Percentiles rank a stretch among this genome's conserved stretches.
Conservation (phyloP, 192 early-diverging fungal species). For the Podila minutissima region DNA sequence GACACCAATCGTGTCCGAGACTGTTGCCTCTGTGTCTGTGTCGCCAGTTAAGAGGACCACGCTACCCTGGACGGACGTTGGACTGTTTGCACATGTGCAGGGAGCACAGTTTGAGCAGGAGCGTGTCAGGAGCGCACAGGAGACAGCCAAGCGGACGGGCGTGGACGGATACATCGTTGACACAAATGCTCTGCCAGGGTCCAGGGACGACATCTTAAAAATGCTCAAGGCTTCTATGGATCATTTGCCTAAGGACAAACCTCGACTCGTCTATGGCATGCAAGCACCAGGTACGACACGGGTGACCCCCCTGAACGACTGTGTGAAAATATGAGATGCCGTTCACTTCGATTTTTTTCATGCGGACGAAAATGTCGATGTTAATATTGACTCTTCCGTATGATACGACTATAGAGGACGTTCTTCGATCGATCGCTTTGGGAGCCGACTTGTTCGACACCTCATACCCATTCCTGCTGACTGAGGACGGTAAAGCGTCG, state of each 20-base stretch:
- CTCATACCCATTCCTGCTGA: slow-evolving; percentile 69
- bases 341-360: too few relatives aligned
- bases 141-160: slow-evolving; percentile 55
- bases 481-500: slow-evolving; percentile 74
- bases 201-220: slow-evolving; percentile 43
- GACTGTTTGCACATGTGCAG: slow-evolving; percentile 60
- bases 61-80: slow-evolving; percentile 30
- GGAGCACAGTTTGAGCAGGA: slow-evolving; percentile 59
- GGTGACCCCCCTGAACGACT: too few relatives aligned
- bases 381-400: too few relatives aligned
- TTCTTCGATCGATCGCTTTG: slow-evolving; percentile 56
- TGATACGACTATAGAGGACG: slow-evolving; percentile 42
- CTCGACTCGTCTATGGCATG: slow-evolving; percentile 63
- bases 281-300: slow-evolving; percentile 55
- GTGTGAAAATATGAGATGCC: too few relatives aligned
- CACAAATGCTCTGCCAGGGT: slow-evolving; percentile 37
- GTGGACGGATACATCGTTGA: slow-evolving; percentile 66
- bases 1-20: neutral
- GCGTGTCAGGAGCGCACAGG: slow-evolving; percentile 54
- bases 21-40: neutral
- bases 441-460: slow-evolving; percentile 83
- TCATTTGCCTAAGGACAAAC: slow-evolving; percentile 61
- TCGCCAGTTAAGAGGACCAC: neutral
- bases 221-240: slow-evolving; percentile 58
- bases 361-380: too few relatives aligned